A percentile compares a stretch with the other conserved stretches of the same genome.
phyloP scores from a whole-genome alignment of 306 rosid genomes.

The Vachellia pachyceras region DNA sequence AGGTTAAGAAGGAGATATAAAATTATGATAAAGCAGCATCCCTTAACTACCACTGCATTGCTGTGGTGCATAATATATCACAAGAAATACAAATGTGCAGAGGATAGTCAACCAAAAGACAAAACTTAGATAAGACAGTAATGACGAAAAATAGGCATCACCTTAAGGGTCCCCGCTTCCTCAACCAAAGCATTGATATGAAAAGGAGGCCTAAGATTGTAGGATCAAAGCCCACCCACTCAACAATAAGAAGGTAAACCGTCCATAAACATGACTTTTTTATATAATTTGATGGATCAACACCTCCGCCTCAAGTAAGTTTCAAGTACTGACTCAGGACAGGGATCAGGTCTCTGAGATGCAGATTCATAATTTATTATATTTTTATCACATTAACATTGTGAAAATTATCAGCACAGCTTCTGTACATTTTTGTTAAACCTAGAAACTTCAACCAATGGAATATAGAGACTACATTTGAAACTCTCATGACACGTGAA shows the following conservation, averaged over 20 bases:
- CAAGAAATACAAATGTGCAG: constrained; percentile 1
- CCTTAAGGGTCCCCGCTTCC: constrained; percentile 78
- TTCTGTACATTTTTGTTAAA: constrained; percentile 15
- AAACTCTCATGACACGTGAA: constrained; percentile 29
- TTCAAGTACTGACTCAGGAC: constrained; percentile 27
- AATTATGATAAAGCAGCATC: constrained; percentile 8
- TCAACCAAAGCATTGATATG: constrained; percentile 77
- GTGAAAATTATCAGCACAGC: constrained; percentile 35
- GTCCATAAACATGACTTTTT: not conserved
- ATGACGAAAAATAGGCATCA: constrained; percentile 36
- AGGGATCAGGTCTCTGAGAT: constrained; percentile 33
- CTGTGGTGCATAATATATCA: constrained; percentile 5
- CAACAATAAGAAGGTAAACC: constrained; percentile 34
- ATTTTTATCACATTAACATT: constrained; percentile 19
- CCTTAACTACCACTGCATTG: constrained; percentile 15
- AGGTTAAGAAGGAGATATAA: not conserved
- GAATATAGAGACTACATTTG: not conserved
- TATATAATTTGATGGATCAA: constrained; percentile 27
- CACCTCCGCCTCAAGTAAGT: constrained; percentile 19
- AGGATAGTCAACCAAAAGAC: constrained; percentile 10
- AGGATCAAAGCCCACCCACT: constrained; percentile 15
- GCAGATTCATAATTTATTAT: constrained; percentile 19
- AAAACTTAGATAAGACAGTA: constrained; percentile 1
- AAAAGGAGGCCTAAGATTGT: constrained; percentile 70
- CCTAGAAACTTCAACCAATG: not conserved